These are phyloP conservation scores for Guillardia theta DNA, from an alignment of 78 protist species.

Conservation along the genomic window DNA sequence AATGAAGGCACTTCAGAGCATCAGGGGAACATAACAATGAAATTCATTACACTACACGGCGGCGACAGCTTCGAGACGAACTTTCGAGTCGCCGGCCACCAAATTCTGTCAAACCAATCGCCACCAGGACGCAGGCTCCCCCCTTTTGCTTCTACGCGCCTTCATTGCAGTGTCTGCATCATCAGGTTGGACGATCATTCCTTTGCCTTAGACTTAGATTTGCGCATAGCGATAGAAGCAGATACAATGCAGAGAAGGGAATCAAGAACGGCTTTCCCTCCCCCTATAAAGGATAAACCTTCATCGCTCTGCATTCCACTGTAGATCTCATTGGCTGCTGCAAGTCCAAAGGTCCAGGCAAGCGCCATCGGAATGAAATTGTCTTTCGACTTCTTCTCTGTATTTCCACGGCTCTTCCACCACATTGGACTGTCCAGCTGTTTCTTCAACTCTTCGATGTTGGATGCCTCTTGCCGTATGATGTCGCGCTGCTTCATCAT, in stretches of 20 bases:
- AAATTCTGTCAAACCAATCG: too few relatives aligned
- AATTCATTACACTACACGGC: too few relatives aligned
- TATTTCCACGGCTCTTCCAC: neutral
- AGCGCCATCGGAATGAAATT: neutral
- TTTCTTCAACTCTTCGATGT: neutral
- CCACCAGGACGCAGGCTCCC: too few relatives aligned
- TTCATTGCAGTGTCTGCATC: too few relatives aligned
- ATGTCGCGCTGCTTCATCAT: neutral
- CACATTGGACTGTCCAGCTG: neutral
- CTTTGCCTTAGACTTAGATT: too few relatives aligned
- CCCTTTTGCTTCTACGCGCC: too few relatives aligned
- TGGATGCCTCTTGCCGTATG: neutral
- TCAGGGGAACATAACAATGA: too few relatives aligned
- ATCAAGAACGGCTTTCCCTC: neutral
- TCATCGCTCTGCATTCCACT: neutral
- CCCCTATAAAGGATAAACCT: neutral
- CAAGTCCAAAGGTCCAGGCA: neutral
- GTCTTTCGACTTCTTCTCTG: neutral
- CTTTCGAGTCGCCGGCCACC: too few relatives aligned
- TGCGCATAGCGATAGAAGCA: neutral
- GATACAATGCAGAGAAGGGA: neutral
- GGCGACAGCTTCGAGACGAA: too few relatives aligned
- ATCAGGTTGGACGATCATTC: too few relatives aligned
- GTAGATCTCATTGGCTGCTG: neutral
- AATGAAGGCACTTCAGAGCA: too few relatives aligned